Evolutionary conservation across 2,329 filamentous ascomycete genomes (phyloP).

Genomic region (Claviceps africana): DNA sequence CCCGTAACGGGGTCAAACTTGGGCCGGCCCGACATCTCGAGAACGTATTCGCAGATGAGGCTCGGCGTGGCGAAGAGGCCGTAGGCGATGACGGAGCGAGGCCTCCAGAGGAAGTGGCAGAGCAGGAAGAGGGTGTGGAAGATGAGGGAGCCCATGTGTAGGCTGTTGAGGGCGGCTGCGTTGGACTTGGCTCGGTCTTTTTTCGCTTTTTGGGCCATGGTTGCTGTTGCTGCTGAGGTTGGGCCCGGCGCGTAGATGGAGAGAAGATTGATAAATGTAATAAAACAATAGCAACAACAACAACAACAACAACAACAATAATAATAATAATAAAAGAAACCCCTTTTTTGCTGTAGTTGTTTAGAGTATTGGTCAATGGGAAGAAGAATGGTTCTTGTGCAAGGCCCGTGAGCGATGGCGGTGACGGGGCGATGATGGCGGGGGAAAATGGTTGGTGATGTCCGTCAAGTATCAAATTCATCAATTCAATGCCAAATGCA

Average conservation of each 20-base stretch:
- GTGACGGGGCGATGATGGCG: too few relatives aligned
- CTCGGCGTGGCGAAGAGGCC: constrained; percentile 58
- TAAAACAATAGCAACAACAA: too few relatives aligned
- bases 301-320: too few relatives aligned
- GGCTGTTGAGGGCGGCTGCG: constrained; percentile 58
- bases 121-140: constrained; percentile 65
- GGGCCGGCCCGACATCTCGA: constrained; percentile 75
- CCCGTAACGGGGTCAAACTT: constrained; percentile 49
- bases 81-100: constrained; percentile 55
- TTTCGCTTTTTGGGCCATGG: constrained; percentile 49
- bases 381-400: neutral
- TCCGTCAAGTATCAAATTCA: too few relatives aligned
- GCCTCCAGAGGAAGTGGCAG: constrained; percentile 51
- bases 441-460: too few relatives aligned
- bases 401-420: too few relatives aligned
- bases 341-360: too few relatives aligned
- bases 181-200: constrained; percentile 66
- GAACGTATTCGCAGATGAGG: constrained; percentile 66
- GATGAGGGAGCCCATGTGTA: constrained; percentile 60
- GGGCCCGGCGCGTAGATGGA: neutral
- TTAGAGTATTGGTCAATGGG: neutral
- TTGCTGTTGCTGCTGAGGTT: neutral
- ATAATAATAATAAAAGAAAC: too few relatives aligned
- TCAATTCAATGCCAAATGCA: too few relatives aligned
- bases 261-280: neutral